Evolutionary conservation across 495 filamentous ascomycete species (phyloP), one percentile per base, ranked within the genome.

Genomic region (Aspergillus conjunctus): DNA sequence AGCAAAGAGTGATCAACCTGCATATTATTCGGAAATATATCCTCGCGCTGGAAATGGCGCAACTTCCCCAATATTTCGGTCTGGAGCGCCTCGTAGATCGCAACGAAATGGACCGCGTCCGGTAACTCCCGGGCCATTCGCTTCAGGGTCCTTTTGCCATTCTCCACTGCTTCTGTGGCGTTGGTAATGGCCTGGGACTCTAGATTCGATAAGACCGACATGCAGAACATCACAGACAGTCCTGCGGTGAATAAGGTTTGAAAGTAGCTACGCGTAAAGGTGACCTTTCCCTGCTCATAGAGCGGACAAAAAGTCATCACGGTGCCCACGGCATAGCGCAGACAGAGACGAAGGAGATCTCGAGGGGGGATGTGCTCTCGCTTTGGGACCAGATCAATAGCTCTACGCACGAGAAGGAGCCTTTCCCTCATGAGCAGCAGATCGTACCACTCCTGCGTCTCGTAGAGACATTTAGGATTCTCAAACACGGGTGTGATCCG

Each of bases 191-290:
- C 56, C 7, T 31, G 32, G 18, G 14, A 26, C 34, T 64, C 63
- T 41, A 58, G 58, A 32, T 68, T 65, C 4, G 26, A 59, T 9
- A 68, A 51, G 0, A 65, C 65, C 2, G 70, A 72, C 3, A 72
- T 31, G 53, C 65, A 68, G 30, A 60, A 70, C 65, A 72, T 68
- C 1, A 70, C 60, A 1, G 70, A 72, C 1, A 72, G 49, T 0
- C 70, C 70, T 8, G 67, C 65, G 4, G 65, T 67, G 31, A 70
- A 72, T 0, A 72, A 55, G 45, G 66, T 65, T 61, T 72, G 70
- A 22, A 72, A 72, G 43, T 72, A 72, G 57, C 70, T 72, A 55
- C 70, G 56, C 1, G 70, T 72, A 32, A 65, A 72, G 0, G 70
- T 70, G 34, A 72, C 55, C 46, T 64, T 62, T 12, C 53, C 62